phyloP scores from a whole-genome alignment of 169 alveolate species.

The Cyclospora cayetanensis region DNA sequence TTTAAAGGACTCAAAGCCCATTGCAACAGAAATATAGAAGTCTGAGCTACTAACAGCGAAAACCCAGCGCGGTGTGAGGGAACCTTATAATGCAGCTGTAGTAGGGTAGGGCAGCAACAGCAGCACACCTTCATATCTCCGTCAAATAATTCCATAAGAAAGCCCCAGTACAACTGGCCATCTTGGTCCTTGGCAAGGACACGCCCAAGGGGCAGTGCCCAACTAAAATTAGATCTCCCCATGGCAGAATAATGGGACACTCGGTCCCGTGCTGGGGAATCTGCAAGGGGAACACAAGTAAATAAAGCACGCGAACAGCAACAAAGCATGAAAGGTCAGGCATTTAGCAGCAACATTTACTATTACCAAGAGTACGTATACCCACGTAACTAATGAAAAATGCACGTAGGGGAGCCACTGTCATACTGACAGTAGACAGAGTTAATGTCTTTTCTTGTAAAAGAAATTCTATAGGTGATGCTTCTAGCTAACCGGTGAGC shows the following conservation, averaged over 20 bases:
- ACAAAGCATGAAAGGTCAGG: not conserved
- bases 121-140: not conserved
- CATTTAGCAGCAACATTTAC: not conserved
- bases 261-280: not conserved
- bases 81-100: not conserved
- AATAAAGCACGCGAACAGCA: not conserved
- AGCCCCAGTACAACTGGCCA: not conserved
- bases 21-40: not conserved
- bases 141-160: not conserved
- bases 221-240: not conserved
- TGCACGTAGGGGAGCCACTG: no score
- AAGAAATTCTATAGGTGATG: no score
- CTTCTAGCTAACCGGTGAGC: no score
- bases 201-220: constrained; percentile 7
- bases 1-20: no score
- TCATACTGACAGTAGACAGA: no score
- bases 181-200: not conserved
- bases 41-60: not conserved
- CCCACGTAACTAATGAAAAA: no score
- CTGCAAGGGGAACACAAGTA: not conserved
- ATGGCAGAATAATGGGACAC: not conserved
- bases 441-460: no score
- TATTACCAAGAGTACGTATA: no score
- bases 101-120: not conserved
- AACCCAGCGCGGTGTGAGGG: not conserved